Evolutionary conservation across 768 basidiomycete genomes (phyloP).

Genomic region (Lanmaoa rubissima): DNA sequence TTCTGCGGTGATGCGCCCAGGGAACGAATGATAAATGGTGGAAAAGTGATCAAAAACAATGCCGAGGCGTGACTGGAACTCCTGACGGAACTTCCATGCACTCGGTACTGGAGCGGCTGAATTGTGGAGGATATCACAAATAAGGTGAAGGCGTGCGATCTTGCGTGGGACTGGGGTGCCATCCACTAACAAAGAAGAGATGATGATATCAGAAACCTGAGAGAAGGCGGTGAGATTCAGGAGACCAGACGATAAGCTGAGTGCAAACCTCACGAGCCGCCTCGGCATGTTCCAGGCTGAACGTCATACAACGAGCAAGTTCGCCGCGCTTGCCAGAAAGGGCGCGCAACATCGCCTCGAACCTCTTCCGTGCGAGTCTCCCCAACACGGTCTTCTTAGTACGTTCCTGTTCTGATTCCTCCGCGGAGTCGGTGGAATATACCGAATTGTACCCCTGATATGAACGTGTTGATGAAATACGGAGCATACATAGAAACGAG

Average conservation of each 20-base stretch:
- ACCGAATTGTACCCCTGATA: slow-evolving; percentile 80
- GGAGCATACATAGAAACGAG: neutral
- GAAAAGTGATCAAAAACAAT: slow-evolving; percentile 95
- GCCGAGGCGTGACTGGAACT: slow-evolving; percentile 89
- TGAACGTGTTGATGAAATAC: slow-evolving; percentile 8
- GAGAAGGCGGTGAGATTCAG: slow-evolving; percentile 2
- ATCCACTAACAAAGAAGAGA: slow-evolving; percentile 84
- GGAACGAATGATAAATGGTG: slow-evolving; percentile 92
- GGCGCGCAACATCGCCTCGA: slow-evolving; percentile 87
- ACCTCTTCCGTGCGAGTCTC: slow-evolving; percentile 73
- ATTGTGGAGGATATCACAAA: slow-evolving; percentile 98
- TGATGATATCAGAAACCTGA: slow-evolving; percentile 88
- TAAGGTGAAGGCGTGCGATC: slow-evolving; percentile 89
- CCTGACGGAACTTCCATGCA: slow-evolving; percentile 96
- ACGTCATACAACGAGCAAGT: slow-evolving; percentile 95
- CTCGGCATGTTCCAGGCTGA: slow-evolving; percentile 94
- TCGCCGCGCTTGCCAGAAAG: slow-evolving; percentile 86
- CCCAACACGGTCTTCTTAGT: slow-evolving; percentile 76
- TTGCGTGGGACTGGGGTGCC: slow-evolving; percentile 98
- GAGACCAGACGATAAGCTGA: neutral
- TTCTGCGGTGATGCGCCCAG: slow-evolving; percentile 94
- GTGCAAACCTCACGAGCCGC: slow-evolving; percentile 81
- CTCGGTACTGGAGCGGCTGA: slow-evolving; percentile 91
- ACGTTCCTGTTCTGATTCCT: slow-evolving; percentile 89
- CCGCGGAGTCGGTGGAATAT: slow-evolving; percentile 91